Conservation (phyloP, 768 basidiomycete genomes). For the Lentinula raphanica region DNA sequence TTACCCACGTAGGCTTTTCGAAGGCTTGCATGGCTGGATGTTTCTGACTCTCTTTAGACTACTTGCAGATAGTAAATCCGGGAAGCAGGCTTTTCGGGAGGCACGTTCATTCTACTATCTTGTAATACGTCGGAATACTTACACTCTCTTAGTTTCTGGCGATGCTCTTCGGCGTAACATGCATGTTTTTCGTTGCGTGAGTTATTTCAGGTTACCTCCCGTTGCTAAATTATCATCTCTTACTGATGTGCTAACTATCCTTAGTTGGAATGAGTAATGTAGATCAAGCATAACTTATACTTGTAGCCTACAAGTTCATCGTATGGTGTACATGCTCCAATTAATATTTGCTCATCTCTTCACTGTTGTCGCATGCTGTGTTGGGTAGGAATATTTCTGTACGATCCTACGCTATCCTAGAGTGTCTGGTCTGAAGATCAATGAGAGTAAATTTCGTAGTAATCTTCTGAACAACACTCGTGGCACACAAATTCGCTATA, state of each 20-base stretch:
- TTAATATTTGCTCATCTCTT: no score
- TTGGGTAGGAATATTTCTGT: no score
- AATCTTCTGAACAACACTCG: no score
- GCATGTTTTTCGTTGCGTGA: slow-evolving; percentile 92
- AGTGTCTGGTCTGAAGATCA: no score
- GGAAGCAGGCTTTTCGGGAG: slow-evolving; percentile 86
- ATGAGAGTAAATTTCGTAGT: no score
- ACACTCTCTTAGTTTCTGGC: slow-evolving; percentile 66
- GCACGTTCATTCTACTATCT: slow-evolving; percentile 32
- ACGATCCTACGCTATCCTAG: no score
- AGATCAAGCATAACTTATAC: neutral
- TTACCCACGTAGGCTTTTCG: slow-evolving; percentile 62
- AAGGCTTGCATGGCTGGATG: neutral
- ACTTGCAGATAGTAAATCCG: slow-evolving; percentile 83
- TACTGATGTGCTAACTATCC: neutral
- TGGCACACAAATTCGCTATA: no score
- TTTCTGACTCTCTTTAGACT: slow-evolving; percentile 41
- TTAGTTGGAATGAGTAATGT: slow-evolving; percentile 72
- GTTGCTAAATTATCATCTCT: neutral
- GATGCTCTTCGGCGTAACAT: slow-evolving; percentile 85
- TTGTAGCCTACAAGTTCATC: no score
- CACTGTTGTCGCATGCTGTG: no score
- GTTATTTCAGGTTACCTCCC: no score
- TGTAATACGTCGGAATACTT: slow-evolving; percentile 7
- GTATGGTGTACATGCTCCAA: no score